Conservation (phyloP, 331 rosid species). For the Spiraea crenata region DNA sequence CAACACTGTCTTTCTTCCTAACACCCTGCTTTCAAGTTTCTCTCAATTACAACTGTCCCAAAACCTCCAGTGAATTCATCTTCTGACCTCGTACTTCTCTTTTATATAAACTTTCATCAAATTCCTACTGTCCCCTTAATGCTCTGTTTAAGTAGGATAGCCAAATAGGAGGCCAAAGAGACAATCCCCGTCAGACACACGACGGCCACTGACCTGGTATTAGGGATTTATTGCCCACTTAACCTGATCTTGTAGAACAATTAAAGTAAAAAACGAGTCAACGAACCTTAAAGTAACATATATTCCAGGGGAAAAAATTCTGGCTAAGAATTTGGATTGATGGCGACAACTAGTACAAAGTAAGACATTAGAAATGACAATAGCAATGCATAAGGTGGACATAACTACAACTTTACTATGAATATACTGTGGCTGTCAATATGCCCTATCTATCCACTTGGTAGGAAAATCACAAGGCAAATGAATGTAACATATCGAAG, state of each 20-base stretch:
- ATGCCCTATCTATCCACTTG: neutral
- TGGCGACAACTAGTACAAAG: neutral
- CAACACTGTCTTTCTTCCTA: too few relatives aligned
- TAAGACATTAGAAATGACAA: constrained; percentile 3
- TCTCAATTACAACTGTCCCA: too few relatives aligned
- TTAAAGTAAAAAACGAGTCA: too few relatives aligned
- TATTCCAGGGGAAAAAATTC: neutral
- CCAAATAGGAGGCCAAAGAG: too few relatives aligned
- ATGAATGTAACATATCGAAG: constrained; percentile 2
- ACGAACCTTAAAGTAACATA: neutral
- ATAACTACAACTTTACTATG: constrained; percentile 13
- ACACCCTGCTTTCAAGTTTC: too few relatives aligned
- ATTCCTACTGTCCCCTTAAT: neutral
- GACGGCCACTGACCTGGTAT: too few relatives aligned
- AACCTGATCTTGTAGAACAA: too few relatives aligned
- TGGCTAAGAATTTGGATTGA: neutral
- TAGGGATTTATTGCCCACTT: too few relatives aligned
- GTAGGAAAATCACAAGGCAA: neutral
- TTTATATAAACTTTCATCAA: neutral
- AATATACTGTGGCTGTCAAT: neutral
- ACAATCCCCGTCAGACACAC: too few relatives aligned
- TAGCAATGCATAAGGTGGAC: neutral
- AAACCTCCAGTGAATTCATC: too few relatives aligned
- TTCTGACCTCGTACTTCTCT: too few relatives aligned
- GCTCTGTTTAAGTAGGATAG: too few relatives aligned